Percentiles rank a stretch among this genome's conserved stretches.
phyloP scores from a whole-genome alignment of 495 filamentous ascomycete genomes.

The Penicillium pancosmium region DNA sequence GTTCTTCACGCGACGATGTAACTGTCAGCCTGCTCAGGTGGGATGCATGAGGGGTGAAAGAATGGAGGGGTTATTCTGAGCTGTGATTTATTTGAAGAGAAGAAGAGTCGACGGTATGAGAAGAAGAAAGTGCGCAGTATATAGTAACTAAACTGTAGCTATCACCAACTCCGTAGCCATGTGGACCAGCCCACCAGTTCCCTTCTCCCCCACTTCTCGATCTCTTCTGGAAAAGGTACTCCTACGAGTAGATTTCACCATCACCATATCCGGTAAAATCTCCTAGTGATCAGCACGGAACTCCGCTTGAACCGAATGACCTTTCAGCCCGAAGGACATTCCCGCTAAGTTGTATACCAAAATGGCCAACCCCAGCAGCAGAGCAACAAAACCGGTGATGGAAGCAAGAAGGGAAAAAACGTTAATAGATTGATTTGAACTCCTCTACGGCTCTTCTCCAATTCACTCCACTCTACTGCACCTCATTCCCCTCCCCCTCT shows the following conservation, averaged over 20 bases:
- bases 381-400: background rate
- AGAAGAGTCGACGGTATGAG: no score
- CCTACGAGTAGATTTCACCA: background rate
- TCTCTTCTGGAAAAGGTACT: background rate
- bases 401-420: background rate
- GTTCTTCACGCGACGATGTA: conserved; percentile 20
- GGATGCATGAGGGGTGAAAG: background rate
- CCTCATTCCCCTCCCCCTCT: conserved; percentile 27
- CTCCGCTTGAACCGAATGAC: background rate
- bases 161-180: no score
- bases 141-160: no score
- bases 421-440: conserved; percentile 11
- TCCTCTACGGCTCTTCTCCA: background rate
- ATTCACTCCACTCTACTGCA: conserved; percentile 11
- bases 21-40: conserved; percentile 4
- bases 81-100: no score
- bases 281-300: background rate
- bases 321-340: background rate
- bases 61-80: no score
- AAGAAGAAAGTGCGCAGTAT: no score
- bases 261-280: background rate
- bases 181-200: no score
- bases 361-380: no score
- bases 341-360: no score
- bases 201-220: background rate